phyloP scores from a whole-genome alignment of 768 basidiomycete species.

The Agrocybe chaxingu region DNA sequence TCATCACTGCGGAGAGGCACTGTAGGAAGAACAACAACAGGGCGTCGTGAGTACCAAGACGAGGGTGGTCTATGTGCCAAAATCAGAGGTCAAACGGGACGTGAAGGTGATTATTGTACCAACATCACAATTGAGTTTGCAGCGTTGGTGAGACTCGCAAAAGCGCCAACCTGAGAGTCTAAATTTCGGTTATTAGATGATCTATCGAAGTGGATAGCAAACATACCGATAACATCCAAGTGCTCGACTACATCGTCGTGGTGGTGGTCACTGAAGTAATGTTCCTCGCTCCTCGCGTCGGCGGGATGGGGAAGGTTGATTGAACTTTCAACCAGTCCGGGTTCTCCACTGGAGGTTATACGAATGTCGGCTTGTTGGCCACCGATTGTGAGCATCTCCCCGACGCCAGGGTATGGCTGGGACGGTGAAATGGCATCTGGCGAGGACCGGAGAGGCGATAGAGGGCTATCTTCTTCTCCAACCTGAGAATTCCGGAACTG shows the following conservation, averaged over 20 bases:
- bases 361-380: slow-evolving; percentile 40
- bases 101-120: slow-evolving; percentile 6
- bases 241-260: slow-evolving; percentile 83
- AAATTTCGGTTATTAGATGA: slow-evolving; percentile 4
- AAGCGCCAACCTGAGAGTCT: slow-evolving; percentile 75
- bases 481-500: background rate
- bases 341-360: slow-evolving; percentile 31
- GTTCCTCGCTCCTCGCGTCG: slow-evolving; percentile 4
- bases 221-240: slow-evolving; percentile 72
- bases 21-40: slow-evolving; percentile 56
- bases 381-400: slow-evolving; percentile 29
- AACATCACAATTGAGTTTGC: slow-evolving; percentile 78
- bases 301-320: slow-evolving; percentile 32
- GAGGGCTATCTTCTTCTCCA: background rate
- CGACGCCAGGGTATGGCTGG: slow-evolving; percentile 15
- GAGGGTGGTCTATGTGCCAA: slow-evolving; percentile 54
- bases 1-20: slow-evolving; percentile 28
- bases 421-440: slow-evolving; percentile 1
- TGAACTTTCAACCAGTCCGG: slow-evolving; percentile 42
- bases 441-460: background rate
- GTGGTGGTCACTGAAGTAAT: slow-evolving; percentile 37
- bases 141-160: slow-evolving; percentile 74
- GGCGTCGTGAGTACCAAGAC: slow-evolving; percentile 67
- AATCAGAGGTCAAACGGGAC: background rate
- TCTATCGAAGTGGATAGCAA: background rate